Percentiles rank a stretch among this genome's conserved stretches.
These are phyloP conservation scores for Trametes elegans DNA, from an alignment of 768 basidiomycete genomes.

Conservation along the genomic window DNA sequence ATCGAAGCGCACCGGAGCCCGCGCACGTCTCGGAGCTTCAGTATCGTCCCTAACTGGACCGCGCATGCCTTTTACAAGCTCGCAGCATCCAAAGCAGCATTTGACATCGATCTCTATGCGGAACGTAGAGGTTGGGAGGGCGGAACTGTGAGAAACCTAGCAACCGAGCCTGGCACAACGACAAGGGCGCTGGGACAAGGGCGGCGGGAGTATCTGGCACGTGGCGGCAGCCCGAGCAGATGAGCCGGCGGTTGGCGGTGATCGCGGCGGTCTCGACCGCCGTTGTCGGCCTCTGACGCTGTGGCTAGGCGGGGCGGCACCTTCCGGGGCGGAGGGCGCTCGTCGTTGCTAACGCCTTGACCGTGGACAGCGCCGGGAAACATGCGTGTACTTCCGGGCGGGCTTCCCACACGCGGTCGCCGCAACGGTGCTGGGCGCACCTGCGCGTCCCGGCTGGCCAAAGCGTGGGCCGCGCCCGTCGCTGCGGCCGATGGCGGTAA, in stretches of 20 bases:
- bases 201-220: background rate
- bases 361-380: background rate
- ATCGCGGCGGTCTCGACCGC: conserved; percentile 10
- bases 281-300: conserved; percentile 1
- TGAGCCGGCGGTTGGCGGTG: conserved; percentile 4
- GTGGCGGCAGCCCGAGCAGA: background rate
- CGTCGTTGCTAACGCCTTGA: conserved; percentile 4
- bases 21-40: background rate
- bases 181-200: background rate
- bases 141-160: background rate
- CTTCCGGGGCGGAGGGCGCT: conserved; percentile 1
- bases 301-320: conserved; percentile 3
- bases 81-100: background rate
- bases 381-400: background rate
- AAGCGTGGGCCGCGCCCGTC: too few relatives aligned
- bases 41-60: too few relatives aligned
- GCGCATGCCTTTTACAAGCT: too few relatives aligned
- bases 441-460: too few relatives aligned
- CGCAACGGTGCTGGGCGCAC: too few relatives aligned
- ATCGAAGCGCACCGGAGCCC: background rate
- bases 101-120: background rate
- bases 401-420: background rate
- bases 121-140: background rate
- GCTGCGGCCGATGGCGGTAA: too few relatives aligned
- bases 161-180: background rate